Evolutionary conservation across 139 green algal species (phyloP), one percentile per base, ranked within the genome.

Genomic region (Nannochloris sp.): DNA sequence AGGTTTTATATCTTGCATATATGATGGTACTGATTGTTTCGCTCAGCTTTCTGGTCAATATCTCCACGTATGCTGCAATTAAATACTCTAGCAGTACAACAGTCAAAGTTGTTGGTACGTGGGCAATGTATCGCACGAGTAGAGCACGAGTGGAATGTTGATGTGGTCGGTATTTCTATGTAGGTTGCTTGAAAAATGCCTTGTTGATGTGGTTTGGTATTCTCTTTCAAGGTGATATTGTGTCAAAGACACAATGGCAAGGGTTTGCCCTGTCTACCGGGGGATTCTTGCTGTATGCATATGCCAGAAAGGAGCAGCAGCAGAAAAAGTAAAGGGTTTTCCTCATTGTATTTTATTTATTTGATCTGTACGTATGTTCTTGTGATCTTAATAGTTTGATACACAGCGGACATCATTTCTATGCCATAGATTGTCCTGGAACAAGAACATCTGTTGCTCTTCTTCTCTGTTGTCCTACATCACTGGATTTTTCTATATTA

Each of bases 161-260:
- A 11, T 53, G 12, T 50, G 44, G 1, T 25, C 11, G 10, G 46
- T 53, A 19, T 23, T 40, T 8, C 34, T 4, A 40, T 51, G n/a
- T 23, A 49, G 64, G 70, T 4, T 77, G 70, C 51, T 24, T 78
- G 4, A 78, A 79, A 56, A 79, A 79, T 58, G 62, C 48, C 14
- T 37, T 61, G 36, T 55, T 79, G 18, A 72, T 79, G 44, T 68
- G 34, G 71, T 46, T 60, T 15, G 59, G 58, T 48, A 69, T 75
- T 9, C 10, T 66, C 18, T 53, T 25, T 53, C 48, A 54, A 19
- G 71, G 71, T 5, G 71, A 78, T 16, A 46, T 48, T 4, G 44
- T 78, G 21, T 74, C 61, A 18, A 14, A 34, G 2, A 57, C 23
- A 10, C 67, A 79, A 61, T 36, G 53, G 44, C 34, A 69, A 50